A percentile compares a stretch with the other conserved stretches of the same genome.
These are phyloP conservation scores for Penicillium daleae DNA, from an alignment of 495 filamentous ascomycete genomes.

Conservation along the genomic window DNA sequence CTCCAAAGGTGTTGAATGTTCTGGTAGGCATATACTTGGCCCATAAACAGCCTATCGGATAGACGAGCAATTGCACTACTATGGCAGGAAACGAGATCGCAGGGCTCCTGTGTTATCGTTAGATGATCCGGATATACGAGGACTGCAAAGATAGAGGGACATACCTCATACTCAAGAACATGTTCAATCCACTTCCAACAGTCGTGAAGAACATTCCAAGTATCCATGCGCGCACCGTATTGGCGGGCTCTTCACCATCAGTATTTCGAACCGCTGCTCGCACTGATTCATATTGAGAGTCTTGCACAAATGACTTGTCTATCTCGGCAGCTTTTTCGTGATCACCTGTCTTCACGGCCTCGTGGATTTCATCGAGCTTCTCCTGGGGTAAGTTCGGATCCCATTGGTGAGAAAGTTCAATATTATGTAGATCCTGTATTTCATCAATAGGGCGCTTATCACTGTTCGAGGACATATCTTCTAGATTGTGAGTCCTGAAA, in stretches of 20 bases:
- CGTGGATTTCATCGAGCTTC: slow-evolving; percentile 23
- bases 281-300: slow-evolving; percentile 29
- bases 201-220: slow-evolving; percentile 27
- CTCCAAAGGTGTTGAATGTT: slow-evolving; percentile 55
- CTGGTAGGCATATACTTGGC: slow-evolving; percentile 48
- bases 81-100: slow-evolving; percentile 61
- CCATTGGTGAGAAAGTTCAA: slow-evolving; percentile 26
- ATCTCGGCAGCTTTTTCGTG: slow-evolving; percentile 26
- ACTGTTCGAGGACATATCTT: neutral
- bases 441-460: slow-evolving; percentile 8
- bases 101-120: slow-evolving; percentile 19
- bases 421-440: slow-evolving; percentile 15
- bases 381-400: slow-evolving; percentile 25
- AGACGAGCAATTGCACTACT: slow-evolving; percentile 66
- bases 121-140: neutral
- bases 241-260: slow-evolving; percentile 24
- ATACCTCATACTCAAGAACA: slow-evolving; percentile 32
- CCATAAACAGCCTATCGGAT: slow-evolving; percentile 61
- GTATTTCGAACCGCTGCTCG: slow-evolving; percentile 28
- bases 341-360: slow-evolving; percentile 17
- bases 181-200: slow-evolving; percentile 26
- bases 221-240: slow-evolving; percentile 27
- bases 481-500: slow-evolving; percentile 2
- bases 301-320: slow-evolving; percentile 19
- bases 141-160: neutral